Base-by-base conservation (phyloP, 805 yeast species). In the Candida maltosa region DNA sequence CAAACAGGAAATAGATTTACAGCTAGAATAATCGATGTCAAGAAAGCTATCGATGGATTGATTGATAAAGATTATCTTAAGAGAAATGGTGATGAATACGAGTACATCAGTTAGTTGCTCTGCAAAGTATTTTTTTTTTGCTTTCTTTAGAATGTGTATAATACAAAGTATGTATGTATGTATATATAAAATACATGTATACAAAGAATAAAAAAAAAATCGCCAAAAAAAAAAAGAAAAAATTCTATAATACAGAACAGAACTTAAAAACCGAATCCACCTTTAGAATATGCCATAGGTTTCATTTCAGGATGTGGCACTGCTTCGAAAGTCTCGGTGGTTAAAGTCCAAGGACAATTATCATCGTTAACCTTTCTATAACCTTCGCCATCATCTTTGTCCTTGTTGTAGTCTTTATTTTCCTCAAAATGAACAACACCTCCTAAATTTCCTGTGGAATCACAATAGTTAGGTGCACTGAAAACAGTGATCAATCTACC, bases 391-490 rank as follows among this genome's bases (percentile, higher is more conserved):
- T 65, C 54, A 37, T 65, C 72, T 35, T 69, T 59, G 31, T 66
- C 65, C 14, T 69, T 73, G 28, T 67, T 72, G 44, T 75, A 69
- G 8, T 55, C 54, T 6, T 60, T 50, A 38, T 69, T 69, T 12
- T 66, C 70, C 41, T 70, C 61, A 46, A 91, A 74, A 51, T 88
- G 84, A 41, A 93, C 82, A 37, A 84, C 83, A 7, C 94, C 97
- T 35, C 97, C 99, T 45, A 77, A 60, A 60, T 93, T 93, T 10
- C 95, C 95, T 37, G 87, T 88, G 11, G 82, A 68, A 56, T 93
- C 99, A 65, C 97, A 91, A 60, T 91, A 91, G 58, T 93, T 91
- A 23, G 99, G 99, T 1, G 99, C 99, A 59, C 94, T 82, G 60
- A 93, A 93, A n/a, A 93, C 95, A 1, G 99, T 93, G 35, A 88